phyloP scores from a whole-genome alignment of 176 grass and related monocot genomes.

The Thinopyrum elongatum region DNA sequence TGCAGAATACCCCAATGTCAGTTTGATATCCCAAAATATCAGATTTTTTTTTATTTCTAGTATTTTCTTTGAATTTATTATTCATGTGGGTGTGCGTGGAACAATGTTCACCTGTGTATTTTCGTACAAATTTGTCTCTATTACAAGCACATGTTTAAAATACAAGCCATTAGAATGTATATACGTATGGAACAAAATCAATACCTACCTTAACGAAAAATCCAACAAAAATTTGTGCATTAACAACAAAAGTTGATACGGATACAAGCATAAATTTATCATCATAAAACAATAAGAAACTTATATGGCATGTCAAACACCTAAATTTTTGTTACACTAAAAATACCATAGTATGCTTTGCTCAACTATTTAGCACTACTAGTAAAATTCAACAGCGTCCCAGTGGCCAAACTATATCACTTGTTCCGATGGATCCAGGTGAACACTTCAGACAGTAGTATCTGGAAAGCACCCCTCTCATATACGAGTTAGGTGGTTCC shows the following conservation, averaged over 20 bases:
- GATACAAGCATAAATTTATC: slow-evolving; percentile 31
- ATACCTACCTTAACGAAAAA: slow-evolving; percentile 30
- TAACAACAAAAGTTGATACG: background rate
- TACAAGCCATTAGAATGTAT: background rate
- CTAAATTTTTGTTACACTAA: slow-evolving; percentile 18
- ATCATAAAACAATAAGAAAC: slow-evolving; percentile 10
- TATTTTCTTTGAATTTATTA: too few species aligned
- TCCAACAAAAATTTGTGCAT: background rate
- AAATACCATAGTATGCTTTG: background rate
- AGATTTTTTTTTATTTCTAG: too few species aligned
- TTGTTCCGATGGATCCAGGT: background rate
- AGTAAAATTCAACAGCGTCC: background rate
- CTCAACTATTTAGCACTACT: slow-evolving; percentile 21
- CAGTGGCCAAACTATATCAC: background rate
- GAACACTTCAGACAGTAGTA: slow-evolving; percentile 15
- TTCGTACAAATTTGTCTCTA: too few species aligned
- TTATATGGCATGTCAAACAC: background rate
- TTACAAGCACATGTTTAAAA: too few species aligned
- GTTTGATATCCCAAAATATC: too few species aligned
- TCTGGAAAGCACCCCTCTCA: background rate
- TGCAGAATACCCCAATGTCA: too few species aligned
- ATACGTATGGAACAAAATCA: background rate
- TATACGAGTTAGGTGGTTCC: slow-evolving; percentile 31
- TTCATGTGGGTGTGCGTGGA: too few species aligned
- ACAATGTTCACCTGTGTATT: too few species aligned